Base-by-base conservation (phyloP, 1,284 basidiomycete species). In the Tilletia setariae region DNA sequence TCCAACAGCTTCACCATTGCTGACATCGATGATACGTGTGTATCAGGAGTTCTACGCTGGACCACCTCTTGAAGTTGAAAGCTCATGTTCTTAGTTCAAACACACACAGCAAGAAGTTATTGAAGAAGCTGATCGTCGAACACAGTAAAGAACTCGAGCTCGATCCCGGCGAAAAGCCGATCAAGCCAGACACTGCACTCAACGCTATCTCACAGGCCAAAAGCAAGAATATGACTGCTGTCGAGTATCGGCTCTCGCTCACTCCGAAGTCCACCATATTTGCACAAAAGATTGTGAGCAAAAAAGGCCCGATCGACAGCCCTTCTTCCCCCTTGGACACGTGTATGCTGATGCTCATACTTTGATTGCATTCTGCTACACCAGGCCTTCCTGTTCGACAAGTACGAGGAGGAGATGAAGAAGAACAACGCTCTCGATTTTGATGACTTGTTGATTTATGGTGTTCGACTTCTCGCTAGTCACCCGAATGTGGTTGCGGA, bases 361-460 rank as follows among this genome's bases (percentile, higher is more conserved):
- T n/a, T n/a, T n/a, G n/a, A n/a, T n/a, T n/a, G n/a, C n/a, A n/a
- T n/a, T n/a, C 9, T 44, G 43, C 43, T 9, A 44, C 43, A 44
- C 43, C 43, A 44, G 43, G 72, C 76, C 3, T 65, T 86, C 67
- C 83, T 92, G 11, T 92, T 90, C 81, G 84, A 85, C 25, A 86
- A 88, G 35, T 96, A 95, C 79, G 88, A 93, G 76, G 84, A 84
- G 16, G 84, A 84, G 1, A 85, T 94, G 40, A 84, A 86, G 49
- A 84, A 85, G 25, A 87, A 86, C 69, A 91, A 92, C 71, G 88
- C 90, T 35, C 85, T 95, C 15, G 93, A 96, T 83, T 96, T 95
- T 77, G 93, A 96, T 78, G 93, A 95, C 79, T 84, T 95, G 25
- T 86, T 96, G 0, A 80, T 93, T 0, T 90, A 87, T 76, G 92